A percentile compares a stretch with the other conserved stretches of the same genome.
Evolutionary conservation across 192 early-diverging fungal species (phyloP).

Genomic region (Backusella tuberculispora): DNA sequence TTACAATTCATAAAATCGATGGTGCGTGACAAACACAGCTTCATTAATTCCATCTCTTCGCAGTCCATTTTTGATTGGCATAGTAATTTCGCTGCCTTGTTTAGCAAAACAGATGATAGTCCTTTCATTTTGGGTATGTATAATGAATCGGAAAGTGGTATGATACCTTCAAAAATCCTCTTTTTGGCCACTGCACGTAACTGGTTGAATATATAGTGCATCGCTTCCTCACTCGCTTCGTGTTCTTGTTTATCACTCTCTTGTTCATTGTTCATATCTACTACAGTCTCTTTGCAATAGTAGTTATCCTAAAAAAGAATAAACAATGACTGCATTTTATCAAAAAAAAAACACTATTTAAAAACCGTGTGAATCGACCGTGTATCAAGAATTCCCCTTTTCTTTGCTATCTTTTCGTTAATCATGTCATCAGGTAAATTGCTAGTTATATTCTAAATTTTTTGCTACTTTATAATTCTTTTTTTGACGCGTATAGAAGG

Average conservation of each 20-base stretch:
- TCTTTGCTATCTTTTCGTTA: no score
- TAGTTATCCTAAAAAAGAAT: no score
- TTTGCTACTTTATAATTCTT: no score
- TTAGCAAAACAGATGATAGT: constrained; percentile 6
- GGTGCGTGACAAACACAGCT: not conserved
- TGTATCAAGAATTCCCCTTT: no score
- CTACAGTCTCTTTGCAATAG: no score
- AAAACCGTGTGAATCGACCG: no score
- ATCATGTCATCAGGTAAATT: no score
- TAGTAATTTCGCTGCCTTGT: constrained; percentile 13
- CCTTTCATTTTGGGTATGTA: constrained; percentile 6
- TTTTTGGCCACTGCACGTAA: constrained; percentile 7
- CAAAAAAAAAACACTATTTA: no score
- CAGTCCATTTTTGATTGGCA: constrained; percentile 3
- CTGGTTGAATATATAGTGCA: constrained; percentile 1
- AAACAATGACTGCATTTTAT: no score
- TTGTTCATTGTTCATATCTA: not conserved
- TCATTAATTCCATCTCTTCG: not conserved
- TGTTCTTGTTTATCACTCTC: not conserved
- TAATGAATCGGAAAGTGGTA: constrained; percentile 14
- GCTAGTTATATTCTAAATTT: no score
- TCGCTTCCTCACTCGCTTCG: not conserved
- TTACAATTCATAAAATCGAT: constrained; percentile 5
- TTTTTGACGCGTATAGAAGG: no score
- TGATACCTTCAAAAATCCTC: constrained; percentile 8